These are phyloP conservation scores for Schwanniomyces polymorphus DNA, from an alignment of 805 yeast species.

Conservation along the genomic window DNA sequence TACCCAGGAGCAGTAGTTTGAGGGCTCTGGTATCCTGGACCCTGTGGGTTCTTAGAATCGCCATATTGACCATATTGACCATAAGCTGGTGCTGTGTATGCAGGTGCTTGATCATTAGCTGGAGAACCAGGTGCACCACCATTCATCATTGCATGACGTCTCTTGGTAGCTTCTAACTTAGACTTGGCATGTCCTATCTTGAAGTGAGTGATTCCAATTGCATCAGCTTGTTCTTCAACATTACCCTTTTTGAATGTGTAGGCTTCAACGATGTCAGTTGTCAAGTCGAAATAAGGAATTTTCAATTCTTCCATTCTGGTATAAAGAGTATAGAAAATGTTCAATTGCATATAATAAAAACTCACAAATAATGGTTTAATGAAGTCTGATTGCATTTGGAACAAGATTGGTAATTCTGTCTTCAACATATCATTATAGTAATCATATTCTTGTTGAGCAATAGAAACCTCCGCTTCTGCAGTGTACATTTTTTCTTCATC, in stretches of 20 bases:
- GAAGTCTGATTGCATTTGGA: constrained; percentile 86
- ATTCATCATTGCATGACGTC: constrained; percentile 53
- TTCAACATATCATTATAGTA: constrained; percentile 95
- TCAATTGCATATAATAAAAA: constrained; percentile 95
- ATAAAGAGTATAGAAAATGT: constrained; percentile 91
- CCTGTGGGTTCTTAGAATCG: constrained; percentile 24
- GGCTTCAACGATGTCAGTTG: constrained; percentile 79
- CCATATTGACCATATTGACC: constrained; percentile 19
- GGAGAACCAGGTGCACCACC: constrained; percentile 18
- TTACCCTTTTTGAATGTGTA: constrained; percentile 83
- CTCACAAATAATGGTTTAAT: constrained; percentile 92
- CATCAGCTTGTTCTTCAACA: constrained; percentile 85
- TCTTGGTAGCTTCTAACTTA: constrained; percentile 79
- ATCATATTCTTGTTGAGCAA: constrained; percentile 94
- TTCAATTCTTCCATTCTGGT: constrained; percentile 93
- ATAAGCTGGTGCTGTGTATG: constrained; percentile 30
- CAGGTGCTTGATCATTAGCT: constrained; percentile 29
- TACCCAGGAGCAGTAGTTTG: constrained; percentile 7
- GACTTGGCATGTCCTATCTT: constrained; percentile 84
- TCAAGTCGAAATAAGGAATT: constrained; percentile 91
- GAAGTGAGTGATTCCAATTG: constrained; percentile 87
- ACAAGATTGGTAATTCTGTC: constrained; percentile 83
- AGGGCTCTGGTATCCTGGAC: constrained; percentile 35
- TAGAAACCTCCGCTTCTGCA: constrained; percentile 84
- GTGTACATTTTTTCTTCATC: constrained; percentile 89